Evolutionary conservation across 2,329 filamentous ascomycete species (phyloP).

Genomic region (Lasiodiplodia sp.): DNA sequence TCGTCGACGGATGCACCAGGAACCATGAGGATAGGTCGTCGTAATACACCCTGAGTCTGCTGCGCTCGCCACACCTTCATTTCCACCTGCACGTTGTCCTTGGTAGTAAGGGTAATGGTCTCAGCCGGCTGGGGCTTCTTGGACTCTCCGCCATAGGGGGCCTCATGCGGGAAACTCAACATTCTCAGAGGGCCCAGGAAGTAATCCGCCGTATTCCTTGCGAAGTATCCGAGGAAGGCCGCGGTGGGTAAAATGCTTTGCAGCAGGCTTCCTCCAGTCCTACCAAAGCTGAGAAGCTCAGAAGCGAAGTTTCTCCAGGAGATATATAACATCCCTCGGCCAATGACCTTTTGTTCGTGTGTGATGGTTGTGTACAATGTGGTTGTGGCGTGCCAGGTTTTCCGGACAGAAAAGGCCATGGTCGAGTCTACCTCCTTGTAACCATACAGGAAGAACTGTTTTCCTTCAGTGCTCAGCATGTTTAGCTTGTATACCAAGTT

Average conservation of each 20-base stretch:
- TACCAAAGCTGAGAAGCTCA: conserved; percentile 60
- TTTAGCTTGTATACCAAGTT: conserved; percentile 69
- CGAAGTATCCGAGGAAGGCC: conserved; percentile 65
- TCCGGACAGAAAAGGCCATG: conserved; percentile 61
- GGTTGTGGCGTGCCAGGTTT: conserved; percentile 68
- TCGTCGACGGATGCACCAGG: conserved; percentile 70
- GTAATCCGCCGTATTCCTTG: conserved; percentile 59
- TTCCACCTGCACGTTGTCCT: conserved; percentile 56
- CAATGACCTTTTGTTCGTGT: conserved; percentile 46
- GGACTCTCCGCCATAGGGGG: conserved; percentile 37
- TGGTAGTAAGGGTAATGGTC: conserved; percentile 56
- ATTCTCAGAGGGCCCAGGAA: conserved; percentile 63
- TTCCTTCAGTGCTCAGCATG: conserved; percentile 62
- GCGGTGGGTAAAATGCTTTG: conserved; percentile 39
- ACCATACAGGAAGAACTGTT: conserved; percentile 65
- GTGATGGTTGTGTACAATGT: conserved; percentile 69
- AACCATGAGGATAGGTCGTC: conserved; percentile 60
- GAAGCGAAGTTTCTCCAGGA: conserved; percentile 61
- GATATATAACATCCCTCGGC: conserved; percentile 68
- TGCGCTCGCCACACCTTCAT: conserved; percentile 33
- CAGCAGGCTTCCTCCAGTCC: conserved; percentile 47
- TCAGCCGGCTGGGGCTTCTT: conserved; percentile 53
- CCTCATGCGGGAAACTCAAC: conserved; percentile 56
- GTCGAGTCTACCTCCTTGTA: conserved; percentile 69
- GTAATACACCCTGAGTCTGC: conserved; percentile 39